Evolutionary conservation across 2,329 filamentous ascomycete genomes (phyloP).

Genomic region (Fusarium neocosmosporiellum): DNA sequence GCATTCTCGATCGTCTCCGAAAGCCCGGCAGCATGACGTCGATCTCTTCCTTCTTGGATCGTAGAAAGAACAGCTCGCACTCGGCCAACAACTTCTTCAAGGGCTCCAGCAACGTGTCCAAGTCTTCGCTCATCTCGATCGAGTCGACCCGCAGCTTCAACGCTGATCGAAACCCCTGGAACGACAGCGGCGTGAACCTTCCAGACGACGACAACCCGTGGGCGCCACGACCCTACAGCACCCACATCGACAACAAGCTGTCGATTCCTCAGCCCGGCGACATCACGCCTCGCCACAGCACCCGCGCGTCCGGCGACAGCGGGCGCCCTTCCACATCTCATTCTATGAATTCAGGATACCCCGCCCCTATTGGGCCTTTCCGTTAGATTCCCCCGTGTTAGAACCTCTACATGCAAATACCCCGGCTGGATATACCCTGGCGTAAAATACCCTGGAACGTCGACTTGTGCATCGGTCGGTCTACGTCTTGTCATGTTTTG

Average conservation of each 20-base stretch:
- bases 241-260: conserved; percentile 72
- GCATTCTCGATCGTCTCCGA: conserved; percentile 90
- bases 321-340: conserved; percentile 93
- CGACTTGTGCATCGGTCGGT: conserved; percentile 61
- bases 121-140: conserved; percentile 94
- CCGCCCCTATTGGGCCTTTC: conserved; percentile 89
- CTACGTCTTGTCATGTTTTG: conserved; percentile 49
- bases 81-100: conserved; percentile 92
- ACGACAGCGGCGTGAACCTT: conserved; percentile 95
- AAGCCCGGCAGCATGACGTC: conserved; percentile 96
- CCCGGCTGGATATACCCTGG: conserved; percentile 75
- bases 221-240: conserved; percentile 71
- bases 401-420: conserved; percentile 66
- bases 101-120: conserved; percentile 89
- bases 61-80: conserved; percentile 92
- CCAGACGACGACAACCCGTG: conserved; percentile 84
- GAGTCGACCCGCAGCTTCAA: conserved; percentile 92
- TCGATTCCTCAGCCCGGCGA: conserved; percentile 79
- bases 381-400: conserved; percentile 74
- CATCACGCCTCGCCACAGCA: conserved; percentile 83
- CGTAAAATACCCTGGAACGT: conserved; percentile 66
- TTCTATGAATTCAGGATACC: conserved; percentile 96
- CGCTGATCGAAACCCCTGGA: conserved; percentile 97
- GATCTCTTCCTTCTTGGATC: conserved; percentile 94
- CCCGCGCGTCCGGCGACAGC: conserved; percentile 88